Conservation (phyloP, 257 asterid species). For the Solanum sejunctum region DNA sequence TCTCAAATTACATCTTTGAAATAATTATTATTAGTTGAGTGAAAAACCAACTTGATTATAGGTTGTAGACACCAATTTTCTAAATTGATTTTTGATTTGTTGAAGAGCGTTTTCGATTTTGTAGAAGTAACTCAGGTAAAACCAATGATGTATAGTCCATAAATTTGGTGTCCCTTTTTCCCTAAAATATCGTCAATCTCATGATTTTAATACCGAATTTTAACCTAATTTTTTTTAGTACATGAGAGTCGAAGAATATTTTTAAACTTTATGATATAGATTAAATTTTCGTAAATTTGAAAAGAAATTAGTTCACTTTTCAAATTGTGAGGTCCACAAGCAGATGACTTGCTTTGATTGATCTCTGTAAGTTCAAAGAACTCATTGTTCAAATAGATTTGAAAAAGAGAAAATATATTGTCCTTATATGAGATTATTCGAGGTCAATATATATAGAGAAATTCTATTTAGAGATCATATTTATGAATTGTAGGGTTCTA, state of each 20-base stretch:
- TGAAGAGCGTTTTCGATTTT: no score
- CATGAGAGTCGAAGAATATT: background rate
- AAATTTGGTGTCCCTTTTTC: no score
- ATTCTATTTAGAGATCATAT: background rate
- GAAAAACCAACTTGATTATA: no score
- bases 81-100: no score
- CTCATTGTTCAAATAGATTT: background rate
- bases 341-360: constrained; percentile 17
- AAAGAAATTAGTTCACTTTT: constrained; percentile 8
- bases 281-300: background rate
- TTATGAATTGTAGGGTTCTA: no score
- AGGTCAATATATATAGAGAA: background rate
- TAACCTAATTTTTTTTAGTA: background rate
- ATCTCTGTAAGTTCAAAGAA: background rate
- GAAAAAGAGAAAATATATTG: background rate
- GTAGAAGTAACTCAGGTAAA: no score
- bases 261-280: background rate
- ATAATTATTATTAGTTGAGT: no score
- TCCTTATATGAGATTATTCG: background rate
- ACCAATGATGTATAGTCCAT: no score
- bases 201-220: background rate
- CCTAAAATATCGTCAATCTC: no score
- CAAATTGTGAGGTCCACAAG: constrained; percentile 15
- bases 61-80: no score
- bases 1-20: no score